phyloP scores from a whole-genome alignment of 2,329 filamentous ascomycete genomes.

The Akanthomyces lecanii region DNA sequence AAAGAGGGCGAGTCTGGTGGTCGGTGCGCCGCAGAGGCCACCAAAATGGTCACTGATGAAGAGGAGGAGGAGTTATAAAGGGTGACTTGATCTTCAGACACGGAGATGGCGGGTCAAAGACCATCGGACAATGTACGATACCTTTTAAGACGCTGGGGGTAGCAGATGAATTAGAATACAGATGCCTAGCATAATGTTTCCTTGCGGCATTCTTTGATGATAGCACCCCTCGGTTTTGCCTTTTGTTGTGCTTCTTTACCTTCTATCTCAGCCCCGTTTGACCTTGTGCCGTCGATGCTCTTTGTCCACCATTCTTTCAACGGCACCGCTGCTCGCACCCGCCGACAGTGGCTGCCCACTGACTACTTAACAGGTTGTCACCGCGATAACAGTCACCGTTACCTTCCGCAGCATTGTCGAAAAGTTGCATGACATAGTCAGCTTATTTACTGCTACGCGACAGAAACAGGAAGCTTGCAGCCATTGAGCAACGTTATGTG shows the following conservation, averaged over 20 bases:
- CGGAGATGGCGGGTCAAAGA: slow-evolving; percentile 1
- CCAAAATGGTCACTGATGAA: slow-evolving; percentile 69
- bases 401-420: neutral
- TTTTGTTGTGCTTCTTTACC: neutral
- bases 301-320: neutral
- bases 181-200: neutral
- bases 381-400: neutral
- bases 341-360: neutral
- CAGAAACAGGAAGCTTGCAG: neutral
- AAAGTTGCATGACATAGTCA: neutral
- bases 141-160: slow-evolving; percentile 7
- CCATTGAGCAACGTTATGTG: neutral
- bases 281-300: neutral
- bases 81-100: neutral
- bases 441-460: neutral
- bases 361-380: neutral
- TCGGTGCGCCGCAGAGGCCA: slow-evolving; percentile 50
- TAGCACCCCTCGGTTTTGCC: neutral
- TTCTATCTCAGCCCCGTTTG: neutral
- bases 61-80: slow-evolving; percentile 33
- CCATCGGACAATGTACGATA: slow-evolving; percentile 15
- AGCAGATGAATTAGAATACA: neutral
- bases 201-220: slow-evolving; percentile 1
- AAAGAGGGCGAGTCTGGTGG: slow-evolving; percentile 49
- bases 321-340: neutral